These are phyloP conservation scores for Marchantia paleacea DNA, from an alignment of 225 moss, liverwort and hornwort species.

Conservation along the genomic window DNA sequence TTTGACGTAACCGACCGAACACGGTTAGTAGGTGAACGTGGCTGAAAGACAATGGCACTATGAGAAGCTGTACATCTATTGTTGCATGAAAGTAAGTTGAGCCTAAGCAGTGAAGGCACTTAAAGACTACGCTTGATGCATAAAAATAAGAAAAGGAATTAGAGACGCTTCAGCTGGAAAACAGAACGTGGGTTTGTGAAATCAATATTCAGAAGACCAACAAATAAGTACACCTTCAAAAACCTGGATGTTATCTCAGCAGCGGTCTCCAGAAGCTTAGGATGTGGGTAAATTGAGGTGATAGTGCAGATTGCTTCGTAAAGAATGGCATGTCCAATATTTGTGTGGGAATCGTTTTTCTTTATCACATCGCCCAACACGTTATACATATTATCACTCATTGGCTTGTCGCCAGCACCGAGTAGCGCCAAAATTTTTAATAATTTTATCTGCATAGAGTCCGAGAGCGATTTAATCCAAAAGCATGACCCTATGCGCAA, in stretches of 20 bases:
- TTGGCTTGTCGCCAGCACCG: conserved; percentile 72
- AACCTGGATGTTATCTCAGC: conserved; percentile 90
- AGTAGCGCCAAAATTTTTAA: conserved; percentile 89
- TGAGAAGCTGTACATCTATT: neutral
- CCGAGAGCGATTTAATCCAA: neutral
- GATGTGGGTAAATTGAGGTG: conserved; percentile 65
- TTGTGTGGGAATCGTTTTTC: conserved; percentile 54
- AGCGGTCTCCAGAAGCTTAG: conserved; percentile 67
- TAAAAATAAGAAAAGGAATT: neutral
- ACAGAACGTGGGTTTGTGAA: neutral
- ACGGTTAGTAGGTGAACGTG: neutral
- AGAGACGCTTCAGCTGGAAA: neutral
- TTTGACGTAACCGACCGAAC: neutral
- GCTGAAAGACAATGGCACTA: too few relatives aligned
- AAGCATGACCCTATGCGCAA: neutral
- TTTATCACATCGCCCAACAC: conserved; percentile 78
- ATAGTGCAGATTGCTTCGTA: conserved; percentile 97
- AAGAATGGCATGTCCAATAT: conserved; percentile 85
- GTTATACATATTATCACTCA: conserved; percentile 86
- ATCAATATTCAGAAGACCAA: neutral
- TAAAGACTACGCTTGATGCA: neutral
- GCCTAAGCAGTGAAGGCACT: neutral
- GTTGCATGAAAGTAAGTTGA: neutral
- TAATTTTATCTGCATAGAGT: conserved; percentile 77
- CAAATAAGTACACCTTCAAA: conserved; percentile 60